These are phyloP conservation scores for Friedmanniomyces endolithicus DNA, from an alignment of 495 filamentous ascomycete species.

Conservation along the genomic window DNA sequence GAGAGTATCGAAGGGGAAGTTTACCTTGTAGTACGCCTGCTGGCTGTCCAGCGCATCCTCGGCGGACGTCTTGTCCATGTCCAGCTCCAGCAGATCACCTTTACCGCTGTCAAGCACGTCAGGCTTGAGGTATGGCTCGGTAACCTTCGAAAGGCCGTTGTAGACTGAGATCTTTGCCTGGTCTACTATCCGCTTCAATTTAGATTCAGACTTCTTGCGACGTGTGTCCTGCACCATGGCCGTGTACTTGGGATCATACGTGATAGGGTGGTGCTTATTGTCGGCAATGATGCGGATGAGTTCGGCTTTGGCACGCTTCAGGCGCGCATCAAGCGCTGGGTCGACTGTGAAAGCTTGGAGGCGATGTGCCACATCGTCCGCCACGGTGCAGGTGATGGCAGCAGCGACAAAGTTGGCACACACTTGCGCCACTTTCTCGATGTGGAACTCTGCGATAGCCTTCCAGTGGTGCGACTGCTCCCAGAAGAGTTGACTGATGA, in stretches of 20 bases:
- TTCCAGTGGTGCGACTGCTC: conserved; percentile 40
- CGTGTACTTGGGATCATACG: conserved; percentile 9
- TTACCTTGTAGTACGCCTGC: conserved; percentile 20
- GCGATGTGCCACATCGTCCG: conserved; percentile 12
- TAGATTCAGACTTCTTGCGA: neutral
- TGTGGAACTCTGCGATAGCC: conserved; percentile 25
- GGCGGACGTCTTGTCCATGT: conserved; percentile 13
- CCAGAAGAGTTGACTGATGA: conserved; percentile 40
- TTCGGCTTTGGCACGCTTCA: conserved; percentile 6
- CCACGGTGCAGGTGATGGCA: conserved; percentile 10
- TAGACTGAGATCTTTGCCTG: neutral
- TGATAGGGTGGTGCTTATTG: conserved; percentile 11
- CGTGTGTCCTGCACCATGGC: conserved; percentile 4
- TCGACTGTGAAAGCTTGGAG: conserved; percentile 9
- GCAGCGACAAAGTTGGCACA: conserved; percentile 20
- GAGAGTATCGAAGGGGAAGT: neutral
- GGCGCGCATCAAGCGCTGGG: neutral
- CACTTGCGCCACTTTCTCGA: conserved; percentile 16
- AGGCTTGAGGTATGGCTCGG: neutral
- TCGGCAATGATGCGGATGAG: conserved; percentile 3
- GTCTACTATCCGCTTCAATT: neutral
- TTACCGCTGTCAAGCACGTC: neutral
- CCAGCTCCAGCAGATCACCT: neutral
- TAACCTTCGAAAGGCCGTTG: neutral
- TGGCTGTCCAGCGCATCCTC: conserved; percentile 14